A percentile compares a stretch with the other conserved stretches of the same genome.
Evolutionary conservation across 106 monocot genomes (phyloP).

Genomic region (Dioscorea alata): DNA sequence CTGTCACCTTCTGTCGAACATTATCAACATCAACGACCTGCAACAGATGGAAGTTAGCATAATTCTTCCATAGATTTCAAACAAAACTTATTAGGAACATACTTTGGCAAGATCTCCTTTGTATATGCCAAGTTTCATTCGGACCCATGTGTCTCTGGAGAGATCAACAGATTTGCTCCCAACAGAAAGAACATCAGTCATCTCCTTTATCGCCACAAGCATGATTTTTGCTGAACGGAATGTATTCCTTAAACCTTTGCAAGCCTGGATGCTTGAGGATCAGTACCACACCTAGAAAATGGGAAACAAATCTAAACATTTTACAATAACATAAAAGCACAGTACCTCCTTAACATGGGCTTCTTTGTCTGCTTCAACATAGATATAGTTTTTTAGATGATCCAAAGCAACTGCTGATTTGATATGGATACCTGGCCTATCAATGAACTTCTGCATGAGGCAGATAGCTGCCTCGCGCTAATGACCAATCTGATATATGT

Average conservation of each 20-base stretch:
- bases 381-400: conserved; percentile 90
- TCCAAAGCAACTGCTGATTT: conserved; percentile 82
- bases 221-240: conserved; percentile 66
- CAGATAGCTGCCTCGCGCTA: conserved; percentile 92
- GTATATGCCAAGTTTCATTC: conserved; percentile 93
- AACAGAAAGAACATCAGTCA: conserved; percentile 99
- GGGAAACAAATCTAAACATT: background rate
- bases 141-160: conserved; percentile 86
- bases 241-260: conserved; percentile 85
- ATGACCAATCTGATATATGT: conserved; percentile 62
- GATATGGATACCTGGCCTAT: conserved; percentile 77
- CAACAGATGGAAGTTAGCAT: conserved; percentile 2
- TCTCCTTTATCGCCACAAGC: conserved; percentile 95
- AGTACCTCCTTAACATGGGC: conserved; percentile 94
- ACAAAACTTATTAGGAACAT: background rate
- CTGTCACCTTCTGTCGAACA: conserved; percentile 84
- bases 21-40: conserved; percentile 99
- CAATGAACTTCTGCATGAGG: conserved; percentile 96
- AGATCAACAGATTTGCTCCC: conserved; percentile 95
- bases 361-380: conserved; percentile 97
- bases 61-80: background rate
- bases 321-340: conserved; percentile 3
- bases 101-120: conserved; percentile 98
- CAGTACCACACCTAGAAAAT: background rate
- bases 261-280: conserved; percentile 42